Evolutionary conservation across 2,329 filamentous ascomycete genomes (phyloP).

Genomic region (Penicillium decumbens): DNA sequence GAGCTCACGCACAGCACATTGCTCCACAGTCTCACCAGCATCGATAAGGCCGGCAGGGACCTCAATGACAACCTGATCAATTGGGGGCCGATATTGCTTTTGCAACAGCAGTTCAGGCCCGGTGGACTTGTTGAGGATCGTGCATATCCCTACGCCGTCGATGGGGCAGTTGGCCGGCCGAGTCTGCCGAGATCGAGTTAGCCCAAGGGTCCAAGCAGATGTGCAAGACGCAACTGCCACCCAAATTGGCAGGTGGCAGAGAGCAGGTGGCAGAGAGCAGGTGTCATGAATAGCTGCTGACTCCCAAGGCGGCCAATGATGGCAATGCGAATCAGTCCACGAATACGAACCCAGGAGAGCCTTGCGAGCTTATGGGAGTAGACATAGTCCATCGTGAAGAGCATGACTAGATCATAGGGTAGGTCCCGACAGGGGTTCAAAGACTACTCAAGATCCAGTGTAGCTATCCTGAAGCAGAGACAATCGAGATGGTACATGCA

Average conservation of each 20-base stretch:
- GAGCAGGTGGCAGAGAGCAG: not conserved
- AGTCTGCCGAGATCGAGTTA: constrained; percentile 30
- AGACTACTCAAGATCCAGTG: not conserved
- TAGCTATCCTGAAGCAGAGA: not conserved
- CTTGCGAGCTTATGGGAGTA: constrained; percentile 1
- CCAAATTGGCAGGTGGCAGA: not conserved
- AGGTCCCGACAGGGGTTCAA: not conserved
- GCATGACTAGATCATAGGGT: not conserved
- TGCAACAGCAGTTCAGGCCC: constrained; percentile 52
- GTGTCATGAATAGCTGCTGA: not conserved
- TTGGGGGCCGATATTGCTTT: constrained; percentile 57
- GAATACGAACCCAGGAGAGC: not conserved
- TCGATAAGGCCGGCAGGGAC: constrained; percentile 59
- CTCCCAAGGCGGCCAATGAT: constrained; percentile 7
- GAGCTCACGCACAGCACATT: constrained; percentile 55
- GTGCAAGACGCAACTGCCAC: not conserved
- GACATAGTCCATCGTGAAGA: not conserved
- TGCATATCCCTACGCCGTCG: constrained; percentile 57
- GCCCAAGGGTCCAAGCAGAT: constrained; percentile 1
- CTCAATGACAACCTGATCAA: constrained; percentile 56
- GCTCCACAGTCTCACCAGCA: constrained; percentile 52
- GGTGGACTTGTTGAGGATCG: constrained; percentile 52
- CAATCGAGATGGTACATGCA: constrained; percentile 4
- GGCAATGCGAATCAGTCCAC: not conserved
- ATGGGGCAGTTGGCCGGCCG: constrained; percentile 50